Percentiles rank a stretch among this genome's conserved stretches.
Evolutionary conservation across 139 green algal genomes (phyloP).

Genomic region (Astrephomene gubernaculifera): DNA sequence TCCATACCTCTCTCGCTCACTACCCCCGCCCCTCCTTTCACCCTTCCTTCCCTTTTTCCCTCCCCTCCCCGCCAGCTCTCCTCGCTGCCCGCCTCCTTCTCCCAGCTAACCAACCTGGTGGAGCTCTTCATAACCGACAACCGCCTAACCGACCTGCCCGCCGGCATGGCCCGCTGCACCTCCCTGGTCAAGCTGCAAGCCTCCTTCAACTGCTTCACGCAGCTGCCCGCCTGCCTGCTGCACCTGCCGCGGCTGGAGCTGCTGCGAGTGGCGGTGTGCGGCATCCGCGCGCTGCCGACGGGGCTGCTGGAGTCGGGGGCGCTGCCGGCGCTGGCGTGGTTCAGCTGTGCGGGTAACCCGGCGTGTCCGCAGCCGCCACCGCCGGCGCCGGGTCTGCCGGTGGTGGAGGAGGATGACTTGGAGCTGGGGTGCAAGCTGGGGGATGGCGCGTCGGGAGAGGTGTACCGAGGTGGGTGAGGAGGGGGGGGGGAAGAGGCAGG

Average conservation of each 20-base stretch:
- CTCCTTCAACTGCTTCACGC: constrained; percentile 80
- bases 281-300: constrained; percentile 62
- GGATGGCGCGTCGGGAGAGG: constrained; percentile 83
- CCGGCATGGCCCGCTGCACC: constrained; percentile 40
- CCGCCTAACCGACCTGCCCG: constrained; percentile 66
- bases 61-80: constrained; percentile 29
- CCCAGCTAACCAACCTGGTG: constrained; percentile 56
- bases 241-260: constrained; percentile 68
- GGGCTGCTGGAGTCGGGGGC: constrained; percentile 41
- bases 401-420: constrained; percentile 54
- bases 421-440: constrained; percentile 75
- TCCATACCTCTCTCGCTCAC: background rate
- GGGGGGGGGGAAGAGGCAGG: constrained; percentile 21
- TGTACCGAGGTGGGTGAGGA: constrained; percentile 57
- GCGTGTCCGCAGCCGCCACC: constrained; percentile 50
- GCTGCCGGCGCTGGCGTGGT: constrained; percentile 75
- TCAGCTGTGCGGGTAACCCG: constrained; percentile 84
- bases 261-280: constrained; percentile 69
- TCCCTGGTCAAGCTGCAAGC: constrained; percentile 80
- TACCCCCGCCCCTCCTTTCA: background rate
- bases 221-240: constrained; percentile 71
- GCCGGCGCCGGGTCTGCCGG: constrained; percentile 37
- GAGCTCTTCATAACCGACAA: constrained; percentile 86
- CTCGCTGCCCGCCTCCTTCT: constrained; percentile 57
- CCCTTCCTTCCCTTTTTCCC: background rate